phyloP scores from a whole-genome alignment of 2,329 filamentous ascomycete genomes.

The Lasiodiplodia citricola region DNA sequence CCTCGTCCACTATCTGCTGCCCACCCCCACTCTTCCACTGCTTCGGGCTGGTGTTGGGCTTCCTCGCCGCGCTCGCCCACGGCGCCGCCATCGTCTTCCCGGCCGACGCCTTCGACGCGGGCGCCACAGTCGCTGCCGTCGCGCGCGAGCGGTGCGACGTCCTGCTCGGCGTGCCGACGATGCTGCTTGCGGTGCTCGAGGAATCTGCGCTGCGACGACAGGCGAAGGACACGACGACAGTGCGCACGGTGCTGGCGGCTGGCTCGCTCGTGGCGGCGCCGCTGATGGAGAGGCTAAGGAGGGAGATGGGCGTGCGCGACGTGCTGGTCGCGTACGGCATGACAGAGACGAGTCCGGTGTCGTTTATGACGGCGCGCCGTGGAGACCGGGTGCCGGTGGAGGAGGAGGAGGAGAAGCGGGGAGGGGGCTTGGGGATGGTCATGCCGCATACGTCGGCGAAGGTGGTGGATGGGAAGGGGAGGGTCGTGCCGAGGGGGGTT shows the following conservation, averaged over 20 bases:
- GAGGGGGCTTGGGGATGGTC: conserved; percentile 74
- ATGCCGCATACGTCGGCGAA: conserved; percentile 83
- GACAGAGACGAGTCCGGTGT: conserved; percentile 84
- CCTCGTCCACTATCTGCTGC: conserved; percentile 71
- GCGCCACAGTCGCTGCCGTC: conserved; percentile 69
- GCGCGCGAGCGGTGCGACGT: conserved; percentile 68
- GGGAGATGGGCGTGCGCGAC: conserved; percentile 75
- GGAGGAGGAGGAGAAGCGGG: conserved; percentile 67
- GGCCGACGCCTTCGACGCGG: conserved; percentile 82
- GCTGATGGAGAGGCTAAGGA: conserved; percentile 78
- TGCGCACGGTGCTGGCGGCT: conserved; percentile 87
- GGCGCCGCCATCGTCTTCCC: conserved; percentile 85
- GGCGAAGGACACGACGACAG: too few relatives aligned
- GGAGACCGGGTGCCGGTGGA: too few relatives aligned
- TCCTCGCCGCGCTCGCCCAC: conserved; percentile 90
- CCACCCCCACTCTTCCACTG: conserved; percentile 69
- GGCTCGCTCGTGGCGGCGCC: conserved; percentile 81
- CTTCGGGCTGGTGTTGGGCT: conserved; percentile 90
- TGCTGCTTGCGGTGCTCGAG: conserved; percentile 87
- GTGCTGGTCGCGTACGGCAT: conserved; percentile 95
- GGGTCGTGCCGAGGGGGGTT: conserved; percentile 67
- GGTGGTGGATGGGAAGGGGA: conserved; percentile 73
- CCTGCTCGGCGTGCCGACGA: conserved; percentile 89
- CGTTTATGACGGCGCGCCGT: conserved; percentile 70
- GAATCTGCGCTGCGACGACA: conserved; percentile 66